Evolutionary conservation across 2,329 filamentous ascomycete species (phyloP), one percentile per base, ranked within the genome.

Genomic region (Torrubiella hemipterigena): DNA sequence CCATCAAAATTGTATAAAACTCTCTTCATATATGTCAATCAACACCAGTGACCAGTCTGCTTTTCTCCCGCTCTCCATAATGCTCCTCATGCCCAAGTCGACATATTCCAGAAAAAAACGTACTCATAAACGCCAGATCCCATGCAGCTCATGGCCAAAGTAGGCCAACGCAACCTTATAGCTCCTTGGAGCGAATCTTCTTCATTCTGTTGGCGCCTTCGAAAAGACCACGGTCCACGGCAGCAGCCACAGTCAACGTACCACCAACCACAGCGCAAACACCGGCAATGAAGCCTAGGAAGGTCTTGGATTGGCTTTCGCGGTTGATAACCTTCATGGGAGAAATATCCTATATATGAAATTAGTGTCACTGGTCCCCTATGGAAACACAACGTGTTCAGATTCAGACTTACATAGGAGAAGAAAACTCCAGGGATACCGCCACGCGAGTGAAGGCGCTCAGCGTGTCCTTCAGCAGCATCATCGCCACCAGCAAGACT

Each of bases 261-360:
- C 91, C 91, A 38, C 91, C 91, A 30, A 98, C 78, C 38, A 96
- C 81, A 22, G 89, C 89, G 55, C 91, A 98, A 14, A 98, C 74
- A 29, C 91, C 91, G 1, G 91, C 89, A 36, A 98, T 58, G 65
- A 98, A 98, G 13, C 83, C 83, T 1, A 84, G 76, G 54, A 98
- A 93, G 5, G 81, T 81, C 67, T 96, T 96, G 38, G 78, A 67
- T 28, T 84, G 75, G 43, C 83, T 80, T 62, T 98, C 93, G 33
- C 87, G 81, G 65, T 98, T 98, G 59, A 98, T 81, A 38, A 98
- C 89, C 63, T 96, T 98, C 91, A 98, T 98, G 5, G 91, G 91
- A 3, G 89, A 96, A 55, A 98, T 98, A 48, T 98, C 91, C 81
- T 87, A 33, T 21, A 30, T 9, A 12, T n/a, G n/a, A n/a, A n/a